A percentile compares a stretch with the other conserved stretches of the same genome.
Conservation (phyloP, 306 rosid species). For the Prunus mongolica region DNA sequence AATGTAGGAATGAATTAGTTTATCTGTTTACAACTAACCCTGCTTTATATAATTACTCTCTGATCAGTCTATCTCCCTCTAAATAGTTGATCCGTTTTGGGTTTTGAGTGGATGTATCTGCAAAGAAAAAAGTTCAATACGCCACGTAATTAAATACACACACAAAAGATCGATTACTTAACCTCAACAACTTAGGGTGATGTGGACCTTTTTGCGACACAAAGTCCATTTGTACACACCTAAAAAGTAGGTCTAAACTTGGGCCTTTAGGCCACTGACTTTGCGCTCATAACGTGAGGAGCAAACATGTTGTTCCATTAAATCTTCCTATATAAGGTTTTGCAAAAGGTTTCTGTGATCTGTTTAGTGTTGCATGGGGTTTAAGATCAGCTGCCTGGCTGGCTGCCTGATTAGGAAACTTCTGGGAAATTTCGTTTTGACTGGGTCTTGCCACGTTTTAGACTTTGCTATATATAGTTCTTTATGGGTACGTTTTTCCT, state of each 20-base stretch:
- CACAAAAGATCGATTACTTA: constrained; percentile 49
- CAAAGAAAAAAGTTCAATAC: constrained; percentile 42
- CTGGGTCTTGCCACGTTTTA: background rate
- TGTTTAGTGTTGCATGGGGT: background rate
- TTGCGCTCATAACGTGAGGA: background rate
- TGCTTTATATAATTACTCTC: background rate
- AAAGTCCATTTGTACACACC: constrained; percentile 21
- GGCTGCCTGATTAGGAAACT: background rate
- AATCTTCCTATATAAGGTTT: background rate
- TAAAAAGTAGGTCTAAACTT: background rate
- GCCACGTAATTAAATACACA: constrained; percentile 35
- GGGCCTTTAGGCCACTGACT: background rate
- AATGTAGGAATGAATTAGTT: constrained; percentile 40
- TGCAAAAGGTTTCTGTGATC: background rate
- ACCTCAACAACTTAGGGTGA: constrained; percentile 49
- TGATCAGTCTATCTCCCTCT: background rate
- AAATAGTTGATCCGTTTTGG: background rate
- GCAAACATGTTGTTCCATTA: background rate
- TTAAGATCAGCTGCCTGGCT: background rate
- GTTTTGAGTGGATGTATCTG: constrained; percentile 49
- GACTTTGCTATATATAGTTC: background rate
- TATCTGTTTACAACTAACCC: constrained; percentile 62
- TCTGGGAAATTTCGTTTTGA: background rate
- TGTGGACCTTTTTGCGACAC: background rate
- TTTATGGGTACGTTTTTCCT: background rate